Evolutionary conservation across 225 moss, liverwort and hornwort species (phyloP).

Genomic region (Lunularia cruciata): DNA sequence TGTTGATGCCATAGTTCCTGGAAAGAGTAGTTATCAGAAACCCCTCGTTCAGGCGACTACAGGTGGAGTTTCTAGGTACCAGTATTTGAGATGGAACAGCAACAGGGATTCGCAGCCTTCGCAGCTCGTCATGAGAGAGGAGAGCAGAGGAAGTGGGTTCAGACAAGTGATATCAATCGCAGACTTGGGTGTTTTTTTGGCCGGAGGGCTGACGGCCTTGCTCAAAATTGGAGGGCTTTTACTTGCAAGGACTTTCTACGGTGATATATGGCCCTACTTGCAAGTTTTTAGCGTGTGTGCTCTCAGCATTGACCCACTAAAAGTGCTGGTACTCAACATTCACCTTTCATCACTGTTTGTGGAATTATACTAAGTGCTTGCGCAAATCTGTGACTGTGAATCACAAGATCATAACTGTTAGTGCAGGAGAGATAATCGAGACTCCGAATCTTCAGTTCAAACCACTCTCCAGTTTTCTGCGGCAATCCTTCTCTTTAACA

Average conservation of each 20-base stretch:
- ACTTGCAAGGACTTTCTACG: slow-evolving; percentile 60
- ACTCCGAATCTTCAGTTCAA: too few relatives aligned
- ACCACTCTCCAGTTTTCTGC: too few relatives aligned
- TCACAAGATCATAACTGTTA: too few relatives aligned
- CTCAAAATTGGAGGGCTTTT: slow-evolving; percentile 64
- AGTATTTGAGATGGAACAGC: slow-evolving; percentile 44
- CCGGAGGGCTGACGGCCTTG: slow-evolving; percentile 46
- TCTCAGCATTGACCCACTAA: slow-evolving; percentile 53
- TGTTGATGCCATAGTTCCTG: slow-evolving; percentile 50
- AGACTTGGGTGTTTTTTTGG: slow-evolving; percentile 33
- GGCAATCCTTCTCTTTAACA: too few relatives aligned
- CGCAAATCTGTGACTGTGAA: too few relatives aligned
- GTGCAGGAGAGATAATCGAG: too few relatives aligned
- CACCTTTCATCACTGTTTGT: not conserved
- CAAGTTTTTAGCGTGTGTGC: slow-evolving; percentile 80
- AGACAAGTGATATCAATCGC: slow-evolving; percentile 5
- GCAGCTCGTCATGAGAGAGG: slow-evolving; percentile 32
- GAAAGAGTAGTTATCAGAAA: not conserved
- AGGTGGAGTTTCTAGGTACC: slow-evolving; percentile 37
- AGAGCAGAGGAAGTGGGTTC: slow-evolving; percentile 2
- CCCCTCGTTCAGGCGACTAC: slow-evolving; percentile 42
- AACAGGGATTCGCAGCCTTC: slow-evolving; percentile 41
- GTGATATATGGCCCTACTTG: slow-evolving; percentile 71
- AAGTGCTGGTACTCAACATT: slow-evolving; percentile 52
- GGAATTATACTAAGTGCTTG: too few relatives aligned